A percentile compares a stretch with the other conserved stretches of the same genome.
Conservation (phyloP, 768 basidiomycete genomes). For the Pleurotus tuoliensis region DNA sequence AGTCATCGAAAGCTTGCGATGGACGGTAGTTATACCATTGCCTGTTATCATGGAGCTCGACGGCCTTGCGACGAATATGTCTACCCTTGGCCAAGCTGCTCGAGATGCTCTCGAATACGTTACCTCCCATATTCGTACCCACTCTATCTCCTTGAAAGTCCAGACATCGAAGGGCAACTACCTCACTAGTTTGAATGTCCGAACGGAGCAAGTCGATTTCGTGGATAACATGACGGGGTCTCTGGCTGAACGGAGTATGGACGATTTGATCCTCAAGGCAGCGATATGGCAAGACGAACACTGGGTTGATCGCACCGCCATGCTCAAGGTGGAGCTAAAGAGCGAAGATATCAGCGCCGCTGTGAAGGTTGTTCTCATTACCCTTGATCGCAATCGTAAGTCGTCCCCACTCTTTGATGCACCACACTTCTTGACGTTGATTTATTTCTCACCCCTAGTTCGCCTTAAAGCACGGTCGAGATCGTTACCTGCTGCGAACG, state of each 20-base stretch:
- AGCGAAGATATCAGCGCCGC: slow-evolving; percentile 40
- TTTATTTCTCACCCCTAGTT: slow-evolving; percentile 40
- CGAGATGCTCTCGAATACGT: slow-evolving; percentile 71
- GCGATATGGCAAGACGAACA: slow-evolving; percentile 93
- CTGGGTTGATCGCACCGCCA: slow-evolving; percentile 78
- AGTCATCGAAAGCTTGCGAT: slow-evolving; percentile 73
- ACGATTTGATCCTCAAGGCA: slow-evolving; percentile 90
- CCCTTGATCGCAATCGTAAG: slow-evolving; percentile 89
- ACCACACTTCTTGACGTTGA: slow-evolving; percentile 10
- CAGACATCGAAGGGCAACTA: slow-evolving; percentile 97
- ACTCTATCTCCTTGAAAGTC: slow-evolving; percentile 79
- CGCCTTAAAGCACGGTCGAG: slow-evolving; percentile 87
- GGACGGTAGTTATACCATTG: slow-evolving; percentile 89
- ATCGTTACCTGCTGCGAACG: slow-evolving; percentile 80
- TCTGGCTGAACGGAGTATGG: slow-evolving; percentile 74
- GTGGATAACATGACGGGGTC: slow-evolving; percentile 25
- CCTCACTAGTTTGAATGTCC: slow-evolving; percentile 73
- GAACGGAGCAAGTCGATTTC: slow-evolving; percentile 83
- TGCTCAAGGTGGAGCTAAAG: slow-evolving; percentile 47
- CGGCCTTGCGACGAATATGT: slow-evolving; percentile 65
- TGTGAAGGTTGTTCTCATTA: slow-evolving; percentile 85
- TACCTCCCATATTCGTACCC: slow-evolving; percentile 68
- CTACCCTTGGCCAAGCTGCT: slow-evolving; percentile 73
- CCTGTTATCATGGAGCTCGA: slow-evolving; percentile 98
- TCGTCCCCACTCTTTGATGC: slow-evolving; percentile 13